Percentiles rank a stretch among this genome's conserved stretches.
Conservation (phyloP, 257 asterid genomes). For the Jaltomata sinuosa region DNA sequence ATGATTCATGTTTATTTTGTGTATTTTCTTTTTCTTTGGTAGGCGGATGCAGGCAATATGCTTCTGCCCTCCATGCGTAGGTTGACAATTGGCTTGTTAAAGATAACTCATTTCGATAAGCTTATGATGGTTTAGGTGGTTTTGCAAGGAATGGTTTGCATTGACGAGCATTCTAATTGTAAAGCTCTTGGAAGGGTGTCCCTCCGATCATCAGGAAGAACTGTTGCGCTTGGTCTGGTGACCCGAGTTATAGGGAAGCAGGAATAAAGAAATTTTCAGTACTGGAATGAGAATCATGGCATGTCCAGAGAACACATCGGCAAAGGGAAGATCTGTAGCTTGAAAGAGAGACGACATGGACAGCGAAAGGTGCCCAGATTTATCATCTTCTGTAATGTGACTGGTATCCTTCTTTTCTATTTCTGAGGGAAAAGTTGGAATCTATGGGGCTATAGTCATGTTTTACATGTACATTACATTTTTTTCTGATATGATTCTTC, state of each 20-base stretch:
- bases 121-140: constrained; percentile 38
- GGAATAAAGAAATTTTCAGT: constrained; percentile 5
- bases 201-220: constrained; percentile 77
- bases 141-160: constrained; percentile 63
- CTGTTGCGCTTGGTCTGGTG: constrained; percentile 79
- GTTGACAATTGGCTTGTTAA: neutral
- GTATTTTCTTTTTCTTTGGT: neutral
- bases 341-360: neutral
- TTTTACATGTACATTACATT: neutral
- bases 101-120: neutral
- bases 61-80: neutral
- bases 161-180: constrained; percentile 54
- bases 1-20: neutral
- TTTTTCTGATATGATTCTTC: neutral
- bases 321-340: neutral
- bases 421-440: neutral
- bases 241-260: constrained; percentile 31
- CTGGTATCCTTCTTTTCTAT: neutral
- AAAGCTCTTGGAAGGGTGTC: constrained; percentile 82
- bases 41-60: neutral
- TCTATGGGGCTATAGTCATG: neutral
- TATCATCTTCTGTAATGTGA: neutral
- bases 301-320: neutral
- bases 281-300: neutral
- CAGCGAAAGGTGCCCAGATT: neutral